Evolutionary conservation across 495 filamentous ascomycete genomes (phyloP).

Genomic region (Neurospora sp.): DNA sequence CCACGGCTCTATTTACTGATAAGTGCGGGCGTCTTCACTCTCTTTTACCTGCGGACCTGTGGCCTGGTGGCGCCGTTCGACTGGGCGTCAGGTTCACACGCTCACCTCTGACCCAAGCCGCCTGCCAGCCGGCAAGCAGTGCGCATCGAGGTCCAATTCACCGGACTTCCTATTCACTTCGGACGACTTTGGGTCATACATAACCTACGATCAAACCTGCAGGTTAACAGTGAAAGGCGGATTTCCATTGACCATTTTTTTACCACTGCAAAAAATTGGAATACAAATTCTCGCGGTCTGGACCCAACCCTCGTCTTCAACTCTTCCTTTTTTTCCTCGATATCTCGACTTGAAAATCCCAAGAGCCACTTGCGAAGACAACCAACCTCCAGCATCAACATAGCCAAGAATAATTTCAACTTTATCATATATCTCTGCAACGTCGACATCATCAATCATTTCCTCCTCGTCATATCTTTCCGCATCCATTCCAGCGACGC

Average conservation of each 20-base stretch:
- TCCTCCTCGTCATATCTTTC: neutral
- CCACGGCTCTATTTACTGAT: neutral
- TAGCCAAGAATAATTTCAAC: neutral
- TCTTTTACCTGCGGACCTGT: neutral
- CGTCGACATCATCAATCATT: neutral
- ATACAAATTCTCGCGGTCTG: neutral
- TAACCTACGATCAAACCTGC: neutral
- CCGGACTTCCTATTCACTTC: neutral
- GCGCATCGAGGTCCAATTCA: neutral
- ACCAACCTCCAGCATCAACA: too few relatives aligned
- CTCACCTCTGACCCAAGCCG: neutral
- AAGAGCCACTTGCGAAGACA: neutral
- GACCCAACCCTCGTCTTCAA: neutral
- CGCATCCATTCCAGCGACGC: accelerated
- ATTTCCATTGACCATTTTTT: neutral
- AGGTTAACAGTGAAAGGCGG: neutral
- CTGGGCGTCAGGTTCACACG: neutral
- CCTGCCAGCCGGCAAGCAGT: neutral
- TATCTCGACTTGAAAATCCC: neutral
- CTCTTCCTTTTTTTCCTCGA: neutral
- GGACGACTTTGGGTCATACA: neutral
- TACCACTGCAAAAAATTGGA: neutral
- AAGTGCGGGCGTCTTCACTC: neutral
- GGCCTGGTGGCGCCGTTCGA: neutral
- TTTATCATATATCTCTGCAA: neutral